Conservation (phyloP, 805 yeast genomes). For the Wickerhamiella siamensis region DNA sequence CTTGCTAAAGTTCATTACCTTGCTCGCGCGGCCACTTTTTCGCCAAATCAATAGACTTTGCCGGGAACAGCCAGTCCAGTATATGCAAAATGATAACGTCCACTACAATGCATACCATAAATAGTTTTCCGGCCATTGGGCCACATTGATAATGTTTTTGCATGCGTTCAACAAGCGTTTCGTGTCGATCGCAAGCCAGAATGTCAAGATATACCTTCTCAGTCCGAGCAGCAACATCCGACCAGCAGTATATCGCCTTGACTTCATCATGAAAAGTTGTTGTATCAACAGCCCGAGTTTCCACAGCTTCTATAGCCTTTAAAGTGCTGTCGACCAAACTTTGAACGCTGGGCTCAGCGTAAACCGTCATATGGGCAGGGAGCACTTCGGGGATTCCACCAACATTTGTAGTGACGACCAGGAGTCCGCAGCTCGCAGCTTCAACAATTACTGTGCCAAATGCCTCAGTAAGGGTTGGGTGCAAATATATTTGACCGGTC, state of each 20-base stretch:
- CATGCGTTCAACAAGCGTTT: slow-evolving; percentile 44
- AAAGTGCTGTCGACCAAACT: slow-evolving; percentile 59
- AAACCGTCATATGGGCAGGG: slow-evolving; percentile 85
- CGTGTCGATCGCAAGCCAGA: slow-evolving; percentile 26
- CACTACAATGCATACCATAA: slow-evolving; percentile 63
- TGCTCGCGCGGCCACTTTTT: slow-evolving; percentile 49
- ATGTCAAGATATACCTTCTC: slow-evolving; percentile 53
- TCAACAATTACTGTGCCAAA: slow-evolving; percentile 95
- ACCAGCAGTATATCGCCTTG: slow-evolving; percentile 80
- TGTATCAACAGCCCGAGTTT: slow-evolving; percentile 50
- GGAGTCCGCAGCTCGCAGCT: slow-evolving; percentile 90
- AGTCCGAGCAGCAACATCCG: slow-evolving; percentile 72
- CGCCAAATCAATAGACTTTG: slow-evolving; percentile 53
- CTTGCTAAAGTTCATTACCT: background rate
- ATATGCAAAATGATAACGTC: slow-evolving; percentile 53
- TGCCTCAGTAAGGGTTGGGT: slow-evolving; percentile 91
- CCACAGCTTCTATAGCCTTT: slow-evolving; percentile 50
- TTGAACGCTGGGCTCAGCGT: slow-evolving; percentile 78
- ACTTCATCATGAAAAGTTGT: slow-evolving; percentile 65
- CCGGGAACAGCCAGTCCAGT: slow-evolving; percentile 61
- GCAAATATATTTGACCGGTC: slow-evolving; percentile 83
- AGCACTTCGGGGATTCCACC: slow-evolving; percentile 97
- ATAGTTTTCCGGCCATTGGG: slow-evolving; percentile 70
- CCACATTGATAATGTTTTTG: slow-evolving; percentile 51
- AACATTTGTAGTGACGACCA: slow-evolving; percentile 87